Base-by-base conservation (phyloP, 768 basidiomycete species). In the Macrolepiota albuminosa region DNA sequence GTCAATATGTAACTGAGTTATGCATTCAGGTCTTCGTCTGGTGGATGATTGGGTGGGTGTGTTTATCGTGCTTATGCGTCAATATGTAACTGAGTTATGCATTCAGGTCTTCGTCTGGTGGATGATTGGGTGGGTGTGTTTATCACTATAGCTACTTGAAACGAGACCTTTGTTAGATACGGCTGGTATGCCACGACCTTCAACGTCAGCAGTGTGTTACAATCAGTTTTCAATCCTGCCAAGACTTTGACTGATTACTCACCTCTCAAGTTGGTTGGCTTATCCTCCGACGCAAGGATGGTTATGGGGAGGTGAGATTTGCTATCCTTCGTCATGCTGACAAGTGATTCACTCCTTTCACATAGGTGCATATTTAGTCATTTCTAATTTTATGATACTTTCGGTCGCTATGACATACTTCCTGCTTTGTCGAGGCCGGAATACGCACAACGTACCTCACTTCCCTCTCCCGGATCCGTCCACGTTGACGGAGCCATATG, bases 401-500 rank as follows among this genome's bases (percentile, higher is more conserved):
- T 51, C 64, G 1, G 66, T 72, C 31, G 65, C 70, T 10, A 58
- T 67, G 24, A 63, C 74, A n/a, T 80, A 77, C 58, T 46, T 72
- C 13, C 70, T 68, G 43, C 71, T 80, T 33, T 69, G 67, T 42
- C 51, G 62, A 29, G 75, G 70, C 29, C 75, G 78, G 31, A 61
- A 53, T n/a, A 70, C 69, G 5, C 75, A 76, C 61, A 72, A 67
- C 48, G 65, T 75, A 29, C 66, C 70, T 39, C 56, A 36, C 21
- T 71, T 73, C 55, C 64, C 67, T 29, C 45, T 69, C 18, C 78
- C 78, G 16, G 70, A 78, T 48, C 69, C 62, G 50, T 58, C 54
- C 11, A 58, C 56, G 5, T 61, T 79, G 21, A 68, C 67, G 2
- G 74, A 76, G 60, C 77, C 78, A n/a, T 78, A 79, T 57, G 71